Conservation (phyloP, 345 rosid species). For the Hibiscus mutabilis region DNA sequence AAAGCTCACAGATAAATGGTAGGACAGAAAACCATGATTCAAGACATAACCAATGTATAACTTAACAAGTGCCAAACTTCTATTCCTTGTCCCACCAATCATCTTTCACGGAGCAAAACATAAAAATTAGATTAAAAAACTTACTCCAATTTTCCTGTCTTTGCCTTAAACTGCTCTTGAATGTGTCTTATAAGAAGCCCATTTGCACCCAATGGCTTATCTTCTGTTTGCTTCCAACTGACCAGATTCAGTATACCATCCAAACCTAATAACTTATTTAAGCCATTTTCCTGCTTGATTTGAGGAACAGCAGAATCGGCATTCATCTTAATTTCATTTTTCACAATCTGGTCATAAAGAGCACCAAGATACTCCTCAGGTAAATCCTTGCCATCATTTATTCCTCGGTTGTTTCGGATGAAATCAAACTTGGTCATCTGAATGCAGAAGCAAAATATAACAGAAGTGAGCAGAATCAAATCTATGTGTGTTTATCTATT, state of each 20-base stretch:
- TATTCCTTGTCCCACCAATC: neutral
- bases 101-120: constrained; percentile 2
- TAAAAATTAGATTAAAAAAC: constrained; percentile 14
- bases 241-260: constrained; percentile 91
- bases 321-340: constrained; percentile 90
- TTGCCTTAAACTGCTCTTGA: constrained; percentile 89
- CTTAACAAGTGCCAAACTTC: neutral
- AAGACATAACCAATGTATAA: neutral
- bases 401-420: constrained; percentile 85
- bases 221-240: constrained; percentile 80
- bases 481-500: neutral
- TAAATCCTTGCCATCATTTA: constrained; percentile 94
- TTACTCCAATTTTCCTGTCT: constrained; percentile 90
- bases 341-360: constrained; percentile 80
- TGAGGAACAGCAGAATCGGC: constrained; percentile 70
- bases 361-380: constrained; percentile 84
- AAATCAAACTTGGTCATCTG: constrained; percentile 93
- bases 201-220: constrained; percentile 89
- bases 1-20: neutral
- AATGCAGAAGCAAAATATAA: constrained; percentile 21
- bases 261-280: constrained; percentile 79
- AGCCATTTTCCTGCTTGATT: constrained; percentile 78
- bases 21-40: neutral
- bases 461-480: constrained; percentile 15
- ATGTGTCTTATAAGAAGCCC: constrained; percentile 90